Evolutionary conservation across 805 yeast species (phyloP).

Genomic region (Saccharomycopsis guyanensis): DNA sequence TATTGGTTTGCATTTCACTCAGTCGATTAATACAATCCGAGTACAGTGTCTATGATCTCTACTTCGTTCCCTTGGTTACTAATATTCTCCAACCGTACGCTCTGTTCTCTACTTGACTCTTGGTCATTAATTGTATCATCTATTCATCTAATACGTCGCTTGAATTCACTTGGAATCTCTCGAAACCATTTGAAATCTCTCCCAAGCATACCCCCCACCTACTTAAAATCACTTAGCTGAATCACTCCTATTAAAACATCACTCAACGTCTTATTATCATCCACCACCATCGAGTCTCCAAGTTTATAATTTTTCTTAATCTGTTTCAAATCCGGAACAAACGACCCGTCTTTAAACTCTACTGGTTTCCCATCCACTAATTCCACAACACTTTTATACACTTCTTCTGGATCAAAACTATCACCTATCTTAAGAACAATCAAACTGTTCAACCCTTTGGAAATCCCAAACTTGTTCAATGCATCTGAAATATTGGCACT

Average conservation of each 20-base stretch:
- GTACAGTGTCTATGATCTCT: too few relatives aligned
- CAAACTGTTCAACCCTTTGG: constrained; percentile 4
- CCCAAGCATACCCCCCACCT: too few relatives aligned
- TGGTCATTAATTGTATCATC: too few relatives aligned
- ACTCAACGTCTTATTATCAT: constrained; percentile 1
- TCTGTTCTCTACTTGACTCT: too few relatives aligned
- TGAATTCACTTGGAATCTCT: too few relatives aligned
- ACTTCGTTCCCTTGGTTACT: too few relatives aligned
- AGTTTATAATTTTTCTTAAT: constrained; percentile 19
- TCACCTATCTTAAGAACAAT: constrained; percentile 11
- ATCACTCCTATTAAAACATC: constrained; percentile 10
- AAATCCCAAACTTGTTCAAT: constrained; percentile 14
- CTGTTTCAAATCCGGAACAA: constrained; percentile 6
- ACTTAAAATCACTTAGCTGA: constrained; percentile 11
- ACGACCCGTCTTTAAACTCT: constrained; percentile 1
- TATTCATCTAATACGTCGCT: too few relatives aligned
- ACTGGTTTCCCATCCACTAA: neutral
- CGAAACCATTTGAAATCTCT: too few relatives aligned
- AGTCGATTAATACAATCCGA: too few relatives aligned
- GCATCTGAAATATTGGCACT: constrained; percentile 13
- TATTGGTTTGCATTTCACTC: too few relatives aligned
- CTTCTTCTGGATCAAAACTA: neutral
- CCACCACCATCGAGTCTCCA: constrained; percentile 7
- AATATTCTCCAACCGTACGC: too few relatives aligned
- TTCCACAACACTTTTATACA: neutral